Percentiles rank a stretch among this genome's conserved stretches.
Evolutionary conservation across 2,329 filamentous ascomycete species (phyloP).

Genomic region (Blastomyces percursus): DNA sequence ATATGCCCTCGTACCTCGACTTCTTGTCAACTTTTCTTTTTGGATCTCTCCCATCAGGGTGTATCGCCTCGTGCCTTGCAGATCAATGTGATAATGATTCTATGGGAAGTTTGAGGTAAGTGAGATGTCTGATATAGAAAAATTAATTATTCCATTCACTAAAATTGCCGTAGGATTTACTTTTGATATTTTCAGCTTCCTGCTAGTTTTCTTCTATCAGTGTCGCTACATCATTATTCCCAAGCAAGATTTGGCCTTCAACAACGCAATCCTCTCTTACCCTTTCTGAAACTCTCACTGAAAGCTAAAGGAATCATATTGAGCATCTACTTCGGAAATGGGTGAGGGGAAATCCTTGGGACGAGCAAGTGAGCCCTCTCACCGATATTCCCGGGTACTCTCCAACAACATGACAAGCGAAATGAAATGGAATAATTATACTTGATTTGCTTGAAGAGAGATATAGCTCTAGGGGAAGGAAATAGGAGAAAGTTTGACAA

Average conservation of each 20-base stretch:
- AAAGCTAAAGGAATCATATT: not conserved
- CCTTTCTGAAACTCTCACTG: not conserved
- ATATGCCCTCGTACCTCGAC: not conserved
- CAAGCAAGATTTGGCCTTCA: not conserved
- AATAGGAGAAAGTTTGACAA: not conserved
- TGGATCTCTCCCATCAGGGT: not conserved
- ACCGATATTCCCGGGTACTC: not conserved
- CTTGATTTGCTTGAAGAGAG: not conserved
- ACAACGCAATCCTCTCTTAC: not conserved
- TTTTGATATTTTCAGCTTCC: not conserved
- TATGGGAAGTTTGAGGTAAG: not conserved
- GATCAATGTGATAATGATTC: not conserved
- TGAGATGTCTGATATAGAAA: not conserved
- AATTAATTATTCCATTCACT: not conserved
- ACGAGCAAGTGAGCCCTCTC: not conserved
- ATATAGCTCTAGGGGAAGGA: not conserved
- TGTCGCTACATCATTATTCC: not conserved
- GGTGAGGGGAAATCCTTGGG: not conserved
- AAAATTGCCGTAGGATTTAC: not conserved
- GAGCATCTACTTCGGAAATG: not conserved
- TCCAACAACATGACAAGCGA: not conserved
- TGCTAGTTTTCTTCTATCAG: not conserved
- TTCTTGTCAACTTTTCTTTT: not conserved
- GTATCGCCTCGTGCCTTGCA: not conserved
- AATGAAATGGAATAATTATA: not conserved